Percentiles rank a stretch among this genome's conserved stretches.
phyloP scores from a whole-genome alignment of 164 flowering plant species.

The Umbilicus rupestris region DNA sequence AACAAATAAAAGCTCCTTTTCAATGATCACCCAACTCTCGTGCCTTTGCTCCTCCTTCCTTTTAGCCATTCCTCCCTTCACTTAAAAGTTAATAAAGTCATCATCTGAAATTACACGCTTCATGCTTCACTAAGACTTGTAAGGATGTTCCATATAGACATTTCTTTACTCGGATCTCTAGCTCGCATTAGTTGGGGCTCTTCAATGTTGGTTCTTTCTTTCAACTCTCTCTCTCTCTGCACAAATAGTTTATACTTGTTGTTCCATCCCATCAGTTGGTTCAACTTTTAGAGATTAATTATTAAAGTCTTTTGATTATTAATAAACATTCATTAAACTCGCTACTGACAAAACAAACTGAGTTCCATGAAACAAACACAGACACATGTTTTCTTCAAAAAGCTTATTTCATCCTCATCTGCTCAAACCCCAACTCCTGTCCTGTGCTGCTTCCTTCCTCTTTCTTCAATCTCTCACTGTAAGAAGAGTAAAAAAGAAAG shows the following conservation, averaged over 20 bases:
- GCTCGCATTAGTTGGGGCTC: no score
- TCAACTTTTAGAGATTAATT: slow-evolving; percentile 3
- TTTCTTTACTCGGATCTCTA: no score
- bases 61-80: not conserved
- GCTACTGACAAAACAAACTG: slow-evolving; percentile 1
- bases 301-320: not conserved
- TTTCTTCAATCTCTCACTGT: not conserved
- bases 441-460: not conserved
- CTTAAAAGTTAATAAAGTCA: not conserved
- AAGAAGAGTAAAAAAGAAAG: not conserved
- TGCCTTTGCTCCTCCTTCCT: not conserved
- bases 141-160: not conserved
- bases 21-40: slow-evolving; percentile 1
- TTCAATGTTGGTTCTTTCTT: no score
- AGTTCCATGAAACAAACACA: not conserved
- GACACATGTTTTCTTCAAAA: slow-evolving; percentile 1
- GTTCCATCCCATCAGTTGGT: slow-evolving; percentile 7
- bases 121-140: no score
- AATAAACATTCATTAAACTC: not conserved
- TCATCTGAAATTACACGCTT: not conserved
- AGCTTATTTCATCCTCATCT: slow-evolving; percentile 5
- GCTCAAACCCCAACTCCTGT: not conserved
- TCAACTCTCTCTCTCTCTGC: not conserved
- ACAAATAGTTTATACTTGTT: not conserved
- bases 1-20: slow-evolving; percentile 4